A percentile compares a stretch with the other conserved stretches of the same genome.
phyloP scores from a whole-genome alignment of 179 eudicot species.

The Actinidia polygama region DNA sequence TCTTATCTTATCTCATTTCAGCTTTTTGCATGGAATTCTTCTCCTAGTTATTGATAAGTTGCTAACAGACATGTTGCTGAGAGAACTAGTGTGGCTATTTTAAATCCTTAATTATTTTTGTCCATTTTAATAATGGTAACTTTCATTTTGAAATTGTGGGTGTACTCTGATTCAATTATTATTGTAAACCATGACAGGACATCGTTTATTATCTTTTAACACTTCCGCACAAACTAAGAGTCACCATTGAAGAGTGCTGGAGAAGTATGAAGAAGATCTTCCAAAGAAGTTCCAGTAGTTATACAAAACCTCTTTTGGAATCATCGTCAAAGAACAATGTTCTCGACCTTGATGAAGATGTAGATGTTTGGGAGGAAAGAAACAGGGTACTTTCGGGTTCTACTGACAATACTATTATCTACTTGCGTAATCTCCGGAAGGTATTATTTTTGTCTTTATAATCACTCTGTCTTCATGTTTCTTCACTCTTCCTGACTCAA shows the following conservation, averaged over 20 bases:
- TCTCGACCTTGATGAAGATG: constrained; percentile 67
- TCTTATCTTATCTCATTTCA: constrained; percentile 35
- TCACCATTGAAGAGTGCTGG: constrained; percentile 41
- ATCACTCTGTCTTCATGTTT: neutral
- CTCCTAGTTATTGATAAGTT: no score
- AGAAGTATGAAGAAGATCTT: constrained; percentile 36
- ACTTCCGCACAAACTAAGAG: constrained; percentile 56
- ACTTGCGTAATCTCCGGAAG: constrained; percentile 88
- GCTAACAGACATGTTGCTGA: no score
- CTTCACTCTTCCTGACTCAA: constrained; percentile 7
- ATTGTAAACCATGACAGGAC: constrained; percentile 46
- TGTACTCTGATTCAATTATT: constrained; percentile 4
- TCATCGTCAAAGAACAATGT: constrained; percentile 45
- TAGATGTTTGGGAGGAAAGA: constrained; percentile 83
- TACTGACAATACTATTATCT: constrained; percentile 71
- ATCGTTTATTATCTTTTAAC: constrained; percentile 69
- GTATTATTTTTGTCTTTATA: constrained; percentile 34
- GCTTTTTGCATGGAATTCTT: constrained; percentile 1
- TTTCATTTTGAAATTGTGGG: neutral
- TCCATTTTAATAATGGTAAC: neutral
- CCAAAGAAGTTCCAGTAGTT: constrained; percentile 34
- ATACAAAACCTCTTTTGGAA: constrained; percentile 70
- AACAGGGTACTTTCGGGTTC: constrained; percentile 85
- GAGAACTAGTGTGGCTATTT: neutral
- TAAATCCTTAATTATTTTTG: neutral